Evolutionary conservation across 441 rosid genomes (phyloP).

Genomic region (Viola pubescens): DNA sequence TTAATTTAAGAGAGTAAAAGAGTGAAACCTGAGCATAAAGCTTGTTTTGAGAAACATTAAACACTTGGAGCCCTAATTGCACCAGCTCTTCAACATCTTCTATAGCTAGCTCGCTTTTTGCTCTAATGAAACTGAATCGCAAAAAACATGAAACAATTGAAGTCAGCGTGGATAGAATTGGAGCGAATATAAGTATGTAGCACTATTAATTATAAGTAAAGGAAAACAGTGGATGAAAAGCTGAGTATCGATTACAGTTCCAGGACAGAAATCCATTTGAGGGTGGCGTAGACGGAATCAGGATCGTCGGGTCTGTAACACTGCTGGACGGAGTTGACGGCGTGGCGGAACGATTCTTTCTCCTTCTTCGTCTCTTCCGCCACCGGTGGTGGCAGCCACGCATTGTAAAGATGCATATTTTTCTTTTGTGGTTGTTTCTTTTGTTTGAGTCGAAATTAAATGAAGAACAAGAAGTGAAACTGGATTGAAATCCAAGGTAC

Average conservation of each 20-base stretch:
- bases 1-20: constrained; percentile 6
- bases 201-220: background rate
- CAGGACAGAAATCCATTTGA: constrained; percentile 88
- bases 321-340: constrained; percentile 54
- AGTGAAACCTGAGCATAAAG: constrained; percentile 75
- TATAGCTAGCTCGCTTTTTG: constrained; percentile 77
- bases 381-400: constrained; percentile 92
- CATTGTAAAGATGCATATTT: constrained; percentile 89
- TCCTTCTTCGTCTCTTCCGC: constrained; percentile 78
- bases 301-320: constrained; percentile 68
- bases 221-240: background rate
- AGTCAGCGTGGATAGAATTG: background rate
- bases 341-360: constrained; percentile 67
- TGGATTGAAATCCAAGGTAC: too few relatives aligned
- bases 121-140: constrained; percentile 66
- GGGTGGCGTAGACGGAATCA: constrained; percentile 82
- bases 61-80: constrained; percentile 64
- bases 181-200: background rate
- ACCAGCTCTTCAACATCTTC: constrained; percentile 70
- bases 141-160: background rate
- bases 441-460: too few relatives aligned
- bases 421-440: constrained; percentile 11
- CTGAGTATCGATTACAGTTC: constrained; percentile 39
- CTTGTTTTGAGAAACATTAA: constrained; percentile 60
- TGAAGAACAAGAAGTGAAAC: too few relatives aligned